Evolutionary conservation across 2,329 filamentous ascomycete genomes (phyloP), one percentile per base, ranked within the genome.

Genomic region (Fusarium kyushuense): DNA sequence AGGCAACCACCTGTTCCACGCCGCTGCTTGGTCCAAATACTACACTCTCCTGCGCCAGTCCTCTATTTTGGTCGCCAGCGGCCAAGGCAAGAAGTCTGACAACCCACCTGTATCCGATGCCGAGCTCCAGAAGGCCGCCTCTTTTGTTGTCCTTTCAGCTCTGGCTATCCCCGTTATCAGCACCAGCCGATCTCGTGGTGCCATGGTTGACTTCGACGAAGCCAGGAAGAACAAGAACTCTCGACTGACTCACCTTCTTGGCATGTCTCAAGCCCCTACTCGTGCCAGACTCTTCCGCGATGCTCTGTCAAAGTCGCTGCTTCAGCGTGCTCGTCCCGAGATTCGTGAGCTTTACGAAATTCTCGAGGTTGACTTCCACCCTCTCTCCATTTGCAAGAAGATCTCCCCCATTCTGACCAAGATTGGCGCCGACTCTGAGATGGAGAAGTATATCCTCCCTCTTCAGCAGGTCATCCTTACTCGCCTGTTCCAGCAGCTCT

Each of bases 1-100:
- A 80, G 96, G 98, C 84, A 99, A 99, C 86, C 98, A 98, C 80
- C 90, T 99, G 45, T 99, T 99, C 90, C 96, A 99, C 78, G 96
- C 96, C 72, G 96, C 96, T 55, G 94, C 96, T 66, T 99, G 94
- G 93, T 96, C 94, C 74, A 89, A 95, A 75, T 98, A 97, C 85
- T 98, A 97, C 86, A 97, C 94, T 78, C 89, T 99, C 33, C 90
- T 99, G 67, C 94, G 94, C 76, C 92, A 97, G 80, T 97, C 95
- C 51, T 90, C 94, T 38, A 89, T 90, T 60, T 85, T 95, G 58
- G 89, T 97, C 55, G 92, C 93, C 52, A 88, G 90, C 57, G 94
- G 94, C 54, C 93, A 96, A 80, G 90, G 92, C 82, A 90, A 92
- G 80, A 98, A 97, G 88, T 89, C 94, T 75, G 96, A 99, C 77